These are phyloP conservation scores for Escovopsis sp. DNA, from an alignment of 2,329 filamentous ascomycete genomes.

Conservation along the genomic window DNA sequence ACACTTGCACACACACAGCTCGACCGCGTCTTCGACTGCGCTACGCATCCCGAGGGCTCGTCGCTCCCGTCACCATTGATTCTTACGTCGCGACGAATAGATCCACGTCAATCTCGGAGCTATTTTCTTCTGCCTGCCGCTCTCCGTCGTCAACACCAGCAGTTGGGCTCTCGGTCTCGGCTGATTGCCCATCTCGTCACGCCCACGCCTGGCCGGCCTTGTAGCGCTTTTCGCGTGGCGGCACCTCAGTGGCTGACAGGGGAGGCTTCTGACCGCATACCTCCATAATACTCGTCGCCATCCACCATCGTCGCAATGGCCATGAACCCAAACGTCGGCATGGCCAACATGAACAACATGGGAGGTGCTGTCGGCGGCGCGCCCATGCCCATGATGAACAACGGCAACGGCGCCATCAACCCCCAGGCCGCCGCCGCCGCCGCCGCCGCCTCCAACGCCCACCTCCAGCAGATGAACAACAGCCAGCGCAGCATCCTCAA, in stretches of 20 bases:
- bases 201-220: conserved; percentile 19
- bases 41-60: not conserved
- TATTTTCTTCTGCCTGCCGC: not conserved
- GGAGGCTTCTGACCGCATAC: conserved; percentile 1
- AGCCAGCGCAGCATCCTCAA: conserved; percentile 49
- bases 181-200: conserved; percentile 14
- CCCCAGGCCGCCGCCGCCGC: conserved; percentile 17
- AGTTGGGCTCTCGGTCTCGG: not conserved
- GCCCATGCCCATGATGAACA: conserved; percentile 54
- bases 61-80: not conserved
- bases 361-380: conserved; percentile 48
- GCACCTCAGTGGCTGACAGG: conserved; percentile 19
- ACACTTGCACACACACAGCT: not conserved
- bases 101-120: no score
- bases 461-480: conserved; percentile 27
- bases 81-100: not conserved
- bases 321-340: conserved; percentile 48
- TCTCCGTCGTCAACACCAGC: not conserved
- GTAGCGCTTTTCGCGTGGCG: conserved; percentile 19
- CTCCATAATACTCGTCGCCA: conserved; percentile 10
- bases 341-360: conserved; percentile 57
- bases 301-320: conserved; percentile 12
- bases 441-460: conserved; percentile 16
- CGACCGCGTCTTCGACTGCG: conserved; percentile 3
- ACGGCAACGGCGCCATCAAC: conserved; percentile 26